Evolutionary conservation across 148 eudicot genomes (phyloP), one percentile per base, ranked within the genome.

Genomic region (Hydrangea macrophylla): DNA sequence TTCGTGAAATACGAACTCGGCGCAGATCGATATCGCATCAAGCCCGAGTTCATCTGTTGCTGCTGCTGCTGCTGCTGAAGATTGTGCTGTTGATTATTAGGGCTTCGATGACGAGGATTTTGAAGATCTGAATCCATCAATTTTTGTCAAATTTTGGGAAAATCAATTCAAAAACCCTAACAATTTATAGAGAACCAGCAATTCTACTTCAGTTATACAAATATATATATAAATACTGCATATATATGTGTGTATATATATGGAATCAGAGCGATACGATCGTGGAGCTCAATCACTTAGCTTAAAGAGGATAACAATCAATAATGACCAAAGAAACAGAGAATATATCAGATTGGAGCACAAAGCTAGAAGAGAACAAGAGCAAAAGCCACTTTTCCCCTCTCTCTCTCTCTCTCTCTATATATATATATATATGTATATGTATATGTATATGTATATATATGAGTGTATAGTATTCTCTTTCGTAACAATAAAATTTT

Each of bases 1-100:
- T 65, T 79, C 8, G 89, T 60, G n/a, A 94, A 91, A 69, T 87
- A 91, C 1, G 99, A 84, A 60, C 97, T 94, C 2, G 99, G 99
- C 1, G 99, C 97, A 0, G 99, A 94, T 13, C 88, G 88, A 26
- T 83, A 94, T 28, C 99, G 84, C 11, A 90, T 86, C 25, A 94
- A 80, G 2, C 88, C 81, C 17, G 82, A 77, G 67, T 70, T 82
- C 75, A 73, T 67, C 45, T 76, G 81, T 55, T 75, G 90, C 62
- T 80, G 82, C 45, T 74, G 92, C 51, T 74, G 82, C 25, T 74
- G 78, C 32, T 74, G 73, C 42, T 78, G 84, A 10, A 65, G 62
- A 50, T 60, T n/a, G n/a, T n/a, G n/a, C n/a, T n/a, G n/a, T n/a
- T n/a, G 77, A 40, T 75, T 73, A 64, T 79, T 73, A 58, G 70